phyloP scores from a whole-genome alignment of 345 rosid genomes.

The Eucalyptus guilfoylei region DNA sequence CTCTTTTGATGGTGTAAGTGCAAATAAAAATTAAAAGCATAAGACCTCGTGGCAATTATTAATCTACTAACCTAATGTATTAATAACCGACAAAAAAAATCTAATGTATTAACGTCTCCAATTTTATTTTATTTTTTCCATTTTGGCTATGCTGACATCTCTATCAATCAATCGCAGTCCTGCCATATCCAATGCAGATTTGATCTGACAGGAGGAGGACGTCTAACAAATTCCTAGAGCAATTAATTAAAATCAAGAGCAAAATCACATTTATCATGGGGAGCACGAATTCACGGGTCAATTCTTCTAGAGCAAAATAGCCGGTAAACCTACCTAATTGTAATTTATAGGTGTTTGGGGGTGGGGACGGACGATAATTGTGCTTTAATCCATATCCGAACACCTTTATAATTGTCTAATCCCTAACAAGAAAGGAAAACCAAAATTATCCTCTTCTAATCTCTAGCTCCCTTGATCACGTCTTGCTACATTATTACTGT shows the following conservation, averaged over 20 bases:
- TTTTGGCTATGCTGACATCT: not conserved
- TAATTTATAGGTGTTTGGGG: not conserved
- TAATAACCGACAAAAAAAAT: no score
- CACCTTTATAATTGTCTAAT: no score
- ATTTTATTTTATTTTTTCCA: not conserved
- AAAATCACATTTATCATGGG: not conserved
- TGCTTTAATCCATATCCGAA: no score
- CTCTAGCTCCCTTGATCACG: no score
- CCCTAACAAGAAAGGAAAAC: no score
- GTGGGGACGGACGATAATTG: not conserved
- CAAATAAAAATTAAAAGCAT: no score
- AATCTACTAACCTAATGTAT: no score
- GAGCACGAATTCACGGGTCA: not conserved
- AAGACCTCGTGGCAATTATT: no score
- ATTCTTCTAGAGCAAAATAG: not conserved
- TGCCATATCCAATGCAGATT: not conserved
- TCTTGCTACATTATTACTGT: no score
- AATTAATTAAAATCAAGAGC: not conserved
- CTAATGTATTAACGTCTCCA: not conserved
- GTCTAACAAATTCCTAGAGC: not conserved
- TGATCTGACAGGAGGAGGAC: not conserved
- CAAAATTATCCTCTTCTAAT: no score
- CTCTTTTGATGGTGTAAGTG: no score
- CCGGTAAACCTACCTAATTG: not conserved
- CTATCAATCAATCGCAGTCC: not conserved